Evolutionary conservation across 2,329 filamentous ascomycete species (phyloP), one percentile per base, ranked within the genome.

Genomic region (Fusarium udum): DNA sequence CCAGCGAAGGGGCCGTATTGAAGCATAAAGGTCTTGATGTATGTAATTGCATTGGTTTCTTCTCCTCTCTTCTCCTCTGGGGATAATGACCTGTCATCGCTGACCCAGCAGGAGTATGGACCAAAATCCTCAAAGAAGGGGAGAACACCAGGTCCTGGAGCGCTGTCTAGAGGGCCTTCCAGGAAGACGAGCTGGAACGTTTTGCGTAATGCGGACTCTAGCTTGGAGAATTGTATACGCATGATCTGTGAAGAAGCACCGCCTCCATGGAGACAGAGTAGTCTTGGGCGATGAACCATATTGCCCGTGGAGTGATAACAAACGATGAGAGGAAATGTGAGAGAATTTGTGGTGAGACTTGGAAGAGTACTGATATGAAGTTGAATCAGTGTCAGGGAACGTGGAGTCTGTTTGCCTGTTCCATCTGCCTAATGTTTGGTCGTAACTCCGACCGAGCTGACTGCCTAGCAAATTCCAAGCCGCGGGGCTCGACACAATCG

Each of bases 31-130:
- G 24, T 57, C 26, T 62, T 62, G 26, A 58, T 58, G 10, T 62
- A 62, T 10, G 60, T 34, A 18, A 48, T 39, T 6, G 60, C 51
- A 6, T 46, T 58, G 3, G 24, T 34, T n/a, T 58, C 60, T 46
- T 62, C 60, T 6, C 26, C 4, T 12, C 49, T 43, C 31, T 61
- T 61, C 12, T 34, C 32, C 4, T 61, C 24, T 3, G 48, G 15
- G 6, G 39, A 36, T 7, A 61, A 24, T 34, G 40, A 34, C 12
- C 32, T 39, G 18, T 58, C 51, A 6, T 62, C 60, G 14, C 60
- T 62, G 26, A 62, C 60, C 60, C 60, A 62, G 39, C 60, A 62
- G 4, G 60, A 62, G 40, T 62, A 62, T n/a, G 40, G 60, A 8
- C 60, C 60, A 20, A 34, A 62, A 18, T 48, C 32, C 26, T 62